Evolutionary conservation across 1,139 yeast species (phyloP).

Genomic region (Protomyces inundatus): DNA sequence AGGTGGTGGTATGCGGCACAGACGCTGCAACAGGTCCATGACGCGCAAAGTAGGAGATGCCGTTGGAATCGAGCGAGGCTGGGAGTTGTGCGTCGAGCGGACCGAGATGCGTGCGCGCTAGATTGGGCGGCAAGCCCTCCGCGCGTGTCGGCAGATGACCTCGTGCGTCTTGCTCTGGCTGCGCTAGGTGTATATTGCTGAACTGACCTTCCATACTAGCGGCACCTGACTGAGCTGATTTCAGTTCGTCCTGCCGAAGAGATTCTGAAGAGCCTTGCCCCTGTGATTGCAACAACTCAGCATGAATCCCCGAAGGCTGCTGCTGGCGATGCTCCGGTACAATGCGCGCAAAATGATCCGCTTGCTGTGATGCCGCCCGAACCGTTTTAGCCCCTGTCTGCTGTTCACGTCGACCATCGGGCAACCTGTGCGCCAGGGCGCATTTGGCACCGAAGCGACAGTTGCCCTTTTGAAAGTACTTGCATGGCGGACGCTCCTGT

Average conservation of each 20-base stretch:
- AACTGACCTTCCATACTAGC: not conserved
- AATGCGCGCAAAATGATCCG: not conserved
- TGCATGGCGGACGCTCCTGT: constrained; percentile 48
- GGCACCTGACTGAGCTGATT: not conserved
- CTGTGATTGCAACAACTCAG: constrained; percentile 18
- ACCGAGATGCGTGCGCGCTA: constrained; percentile 19
- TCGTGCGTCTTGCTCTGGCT: too few relatives aligned
- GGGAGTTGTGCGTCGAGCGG: constrained; percentile 32
- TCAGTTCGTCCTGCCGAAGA: not conserved
- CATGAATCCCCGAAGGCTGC: constrained; percentile 17
- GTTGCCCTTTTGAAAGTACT: constrained; percentile 28
- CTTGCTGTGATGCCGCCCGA: not conserved
- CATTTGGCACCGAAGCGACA: constrained; percentile 28
- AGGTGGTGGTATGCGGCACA: constrained; percentile 32
- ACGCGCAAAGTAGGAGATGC: constrained; percentile 31
- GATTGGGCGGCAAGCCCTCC: not conserved
- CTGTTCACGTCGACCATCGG: constrained; percentile 73
- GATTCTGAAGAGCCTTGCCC: not conserved
- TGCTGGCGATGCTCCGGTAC: constrained; percentile 19
- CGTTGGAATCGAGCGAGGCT: constrained; percentile 33
- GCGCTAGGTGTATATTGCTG: not conserved
- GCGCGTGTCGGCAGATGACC: not conserved
- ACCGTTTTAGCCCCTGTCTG: not conserved
- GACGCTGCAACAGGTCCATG: constrained; percentile 34
- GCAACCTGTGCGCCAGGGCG: constrained; percentile 46